Conservation (phyloP, 1,284 basidiomycete genomes). For the Rhizopogon hawkerae region DNA sequence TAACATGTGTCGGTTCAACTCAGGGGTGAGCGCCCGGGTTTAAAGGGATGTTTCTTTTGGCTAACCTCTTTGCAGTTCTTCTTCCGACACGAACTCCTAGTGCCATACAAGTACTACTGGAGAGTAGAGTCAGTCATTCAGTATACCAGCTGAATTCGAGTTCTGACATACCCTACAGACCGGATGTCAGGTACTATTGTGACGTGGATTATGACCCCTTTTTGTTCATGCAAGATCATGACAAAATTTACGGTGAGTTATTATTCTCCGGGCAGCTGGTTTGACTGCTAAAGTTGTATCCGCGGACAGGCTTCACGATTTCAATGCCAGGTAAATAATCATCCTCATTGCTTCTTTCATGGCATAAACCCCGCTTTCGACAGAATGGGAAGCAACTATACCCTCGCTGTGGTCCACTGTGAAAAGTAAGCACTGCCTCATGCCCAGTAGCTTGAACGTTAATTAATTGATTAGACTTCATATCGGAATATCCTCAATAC, state of each 20-base stretch:
- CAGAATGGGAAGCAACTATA: slow-evolving; percentile 72
- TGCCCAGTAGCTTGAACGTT: slow-evolving; percentile 1
- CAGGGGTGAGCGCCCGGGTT: slow-evolving; percentile 49
- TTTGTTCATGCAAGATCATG: slow-evolving; percentile 66
- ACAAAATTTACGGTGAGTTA: slow-evolving; percentile 62
- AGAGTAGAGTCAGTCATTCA: slow-evolving; percentile 44
- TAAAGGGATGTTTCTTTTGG: background rate
- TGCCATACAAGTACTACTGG: slow-evolving; percentile 80
- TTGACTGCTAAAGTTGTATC: background rate
- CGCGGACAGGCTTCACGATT: slow-evolving; percentile 59
- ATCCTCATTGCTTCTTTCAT: background rate
- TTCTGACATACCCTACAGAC: slow-evolving; percentile 31
- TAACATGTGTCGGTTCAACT: slow-evolving; percentile 81
- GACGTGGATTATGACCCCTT: slow-evolving; percentile 76
- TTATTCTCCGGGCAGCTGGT: background rate
- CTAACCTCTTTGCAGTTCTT: slow-evolving; percentile 47
- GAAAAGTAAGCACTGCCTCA: slow-evolving; percentile 38
- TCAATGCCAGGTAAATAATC: slow-evolving; percentile 39
- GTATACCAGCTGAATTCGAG: slow-evolving; percentile 8
- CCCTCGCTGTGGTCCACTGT: slow-evolving; percentile 67
- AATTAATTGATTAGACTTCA: slow-evolving; percentile 47
- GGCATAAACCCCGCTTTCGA: background rate
- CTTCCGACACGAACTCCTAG: slow-evolving; percentile 66
- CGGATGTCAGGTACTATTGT: slow-evolving; percentile 70
- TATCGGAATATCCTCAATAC: slow-evolving; percentile 56